Base-by-base conservation (phyloP, 2,329 filamentous ascomycete species). In the Immersiporthe knoxdaviesiana region DNA sequence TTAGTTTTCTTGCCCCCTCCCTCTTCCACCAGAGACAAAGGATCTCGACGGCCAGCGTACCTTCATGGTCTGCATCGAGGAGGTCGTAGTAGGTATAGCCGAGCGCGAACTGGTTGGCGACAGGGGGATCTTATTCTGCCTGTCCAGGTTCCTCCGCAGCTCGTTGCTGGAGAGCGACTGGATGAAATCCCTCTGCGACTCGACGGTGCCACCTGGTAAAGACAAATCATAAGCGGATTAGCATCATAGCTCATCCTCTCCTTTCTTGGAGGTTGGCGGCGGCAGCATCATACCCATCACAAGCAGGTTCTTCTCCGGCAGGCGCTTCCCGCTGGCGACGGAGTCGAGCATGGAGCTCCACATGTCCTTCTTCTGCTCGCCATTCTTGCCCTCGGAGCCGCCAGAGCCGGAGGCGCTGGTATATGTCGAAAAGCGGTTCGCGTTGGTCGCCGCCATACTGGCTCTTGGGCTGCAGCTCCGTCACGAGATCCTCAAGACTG, bases 21-120 rank as follows among this genome's bases (percentile, higher is more conserved):
- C 8, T 35, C 35, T 35, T 8, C 35, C 35, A 35, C 50, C 2
- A n/a, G 7, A 24, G 2, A 58, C 8, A 30, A 54, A 44, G 14
- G 24, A 16, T 32, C 14, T 21, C n/a, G 62, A 54, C 52, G 65
- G 24, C n/a, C 76, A 80, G 70, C 80, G 92, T 91, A 94, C 92
- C 92, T 84, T 97, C 95, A 79, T 97, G 94, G 78, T 97, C 94
- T 68, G 93, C 91, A 79, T 97, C 94, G 50, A 97, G 85, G 50
- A 97, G 93, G 80, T 97, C 93, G 78, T 97, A 93, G 81, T 97
- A 97, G 66, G 94, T 97, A 79, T 97, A 97, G 65, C 94, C 94
- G 70, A 97, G 82, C 14, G 94, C 94, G 80, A 97, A 97, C 77
- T 91, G 92, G 77, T 97, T 97, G 67, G 94, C 94, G 76, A 97